Base-by-base conservation (phyloP, 78 protist genomes). In the Cyanophora paradoxa region DNA sequence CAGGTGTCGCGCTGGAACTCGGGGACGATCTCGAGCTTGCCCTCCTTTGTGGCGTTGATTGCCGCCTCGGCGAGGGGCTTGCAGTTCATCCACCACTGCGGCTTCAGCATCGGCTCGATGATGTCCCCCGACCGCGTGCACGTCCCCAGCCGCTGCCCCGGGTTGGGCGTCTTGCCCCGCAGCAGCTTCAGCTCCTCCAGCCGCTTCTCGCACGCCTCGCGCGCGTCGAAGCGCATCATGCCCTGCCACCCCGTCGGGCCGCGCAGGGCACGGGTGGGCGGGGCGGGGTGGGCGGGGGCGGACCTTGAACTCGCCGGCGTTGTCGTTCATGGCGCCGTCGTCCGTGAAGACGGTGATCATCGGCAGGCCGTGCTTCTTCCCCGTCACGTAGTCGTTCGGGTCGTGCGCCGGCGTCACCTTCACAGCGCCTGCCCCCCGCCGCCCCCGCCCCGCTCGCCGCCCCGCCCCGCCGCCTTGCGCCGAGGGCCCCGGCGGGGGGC, bases 361-460 rank as follows among this genome's bases (percentile, higher is more conserved):
- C 41, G 36, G 83, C 28, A 97, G 86, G 33, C 77, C 28, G 88
- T 97, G 97, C n/a, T 95, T 65, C 64, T 68, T 16, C 44, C 98
- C 99, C 72, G 83, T 76, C 76, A 81, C 95, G 73, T 76, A 98
- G 54, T 98, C 99, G 79, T 95, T 94, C 28, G 83, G 87, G 78
- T 97, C 99, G 85, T 96, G 99, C 24, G 95, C 97, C 7, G 97
- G 97, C 26, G 89, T 85, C 36, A 86, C 72, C 62, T 88, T 83
- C 48, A 88, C 86, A 5, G 85, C 83, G 30, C 92, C 92, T 19
- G 87, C 81, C 31, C 92, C 92, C 36, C 71, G 59, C 37, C n/a
- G 34, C 64, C 17, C n/a, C n/a, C n/a, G n/a, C n/a, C n/a, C n/a
- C n/a, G n/a, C n/a, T n/a, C n/a, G n/a, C n/a, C n/a, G n/a, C n/a